Conservation (phyloP, 106 monocot genomes). For the Platanthera guangdongensis region DNA sequence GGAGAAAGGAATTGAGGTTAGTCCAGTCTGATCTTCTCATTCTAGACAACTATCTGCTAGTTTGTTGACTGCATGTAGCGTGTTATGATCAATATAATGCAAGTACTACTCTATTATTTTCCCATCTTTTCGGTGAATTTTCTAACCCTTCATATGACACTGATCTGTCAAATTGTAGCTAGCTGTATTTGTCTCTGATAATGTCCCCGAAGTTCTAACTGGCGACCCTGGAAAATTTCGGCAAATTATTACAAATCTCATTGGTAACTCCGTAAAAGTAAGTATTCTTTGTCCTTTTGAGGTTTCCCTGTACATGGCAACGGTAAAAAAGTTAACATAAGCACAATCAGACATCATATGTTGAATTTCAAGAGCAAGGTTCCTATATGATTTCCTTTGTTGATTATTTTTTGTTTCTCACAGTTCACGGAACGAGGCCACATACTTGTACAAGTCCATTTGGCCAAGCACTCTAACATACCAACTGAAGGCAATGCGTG, state of each 20-base stretch:
- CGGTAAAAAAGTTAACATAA: background rate
- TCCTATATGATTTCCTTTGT: background rate
- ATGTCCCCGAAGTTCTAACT: slow-evolving; percentile 68
- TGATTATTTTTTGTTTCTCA: background rate
- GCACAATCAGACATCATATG: background rate
- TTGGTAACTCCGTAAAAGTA: slow-evolving; percentile 94
- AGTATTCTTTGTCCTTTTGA: slow-evolving; percentile 3
- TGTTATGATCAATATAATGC: background rate
- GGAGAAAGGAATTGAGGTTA: slow-evolving; percentile 86
- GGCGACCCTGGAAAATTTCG: slow-evolving; percentile 96
- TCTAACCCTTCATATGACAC: slow-evolving; percentile 1
- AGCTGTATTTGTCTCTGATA: slow-evolving; percentile 79
- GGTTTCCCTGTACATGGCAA: background rate
- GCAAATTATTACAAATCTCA: slow-evolving; percentile 95
- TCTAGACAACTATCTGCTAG: background rate
- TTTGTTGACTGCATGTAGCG: background rate
- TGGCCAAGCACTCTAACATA: slow-evolving; percentile 44
- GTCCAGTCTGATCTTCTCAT: background rate
- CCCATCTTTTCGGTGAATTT: background rate
- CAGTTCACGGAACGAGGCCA: slow-evolving; percentile 95
- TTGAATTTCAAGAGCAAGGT: background rate
- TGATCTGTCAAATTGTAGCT: slow-evolving; percentile 44
- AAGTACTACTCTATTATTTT: too few relatives aligned
- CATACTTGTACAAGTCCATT: slow-evolving; percentile 86
- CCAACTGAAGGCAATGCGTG: slow-evolving; percentile 10